Conservation (phyloP, 345 rosid species). For the Sonneratia caseolaris region DNA sequence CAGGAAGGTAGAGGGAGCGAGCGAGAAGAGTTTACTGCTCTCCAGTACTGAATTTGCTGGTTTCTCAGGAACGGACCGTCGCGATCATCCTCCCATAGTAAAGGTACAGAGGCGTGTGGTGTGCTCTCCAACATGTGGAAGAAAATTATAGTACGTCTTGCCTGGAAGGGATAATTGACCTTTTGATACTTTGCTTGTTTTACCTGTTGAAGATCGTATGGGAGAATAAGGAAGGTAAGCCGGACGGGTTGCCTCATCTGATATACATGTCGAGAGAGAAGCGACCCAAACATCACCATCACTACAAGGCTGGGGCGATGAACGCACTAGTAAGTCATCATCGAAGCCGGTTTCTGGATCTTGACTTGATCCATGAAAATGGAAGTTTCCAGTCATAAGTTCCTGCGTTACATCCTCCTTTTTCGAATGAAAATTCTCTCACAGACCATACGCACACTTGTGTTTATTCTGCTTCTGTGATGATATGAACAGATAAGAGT, state of each 20-base stretch:
- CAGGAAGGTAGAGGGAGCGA: constrained; percentile 30
- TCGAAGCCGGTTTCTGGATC: no score
- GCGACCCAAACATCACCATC: constrained; percentile 35
- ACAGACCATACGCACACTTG: no score
- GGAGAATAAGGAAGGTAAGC: constrained; percentile 29
- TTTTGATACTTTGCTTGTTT: not conserved
- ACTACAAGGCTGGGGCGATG: constrained; percentile 80
- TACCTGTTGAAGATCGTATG: constrained; percentile 30
- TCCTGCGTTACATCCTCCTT: not conserved
- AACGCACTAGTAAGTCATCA: constrained; percentile 42
- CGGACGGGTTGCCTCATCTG: constrained; percentile 41
- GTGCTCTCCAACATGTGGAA: no score
- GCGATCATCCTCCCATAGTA: constrained; percentile 46
- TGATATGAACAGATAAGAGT: constrained; percentile 34
- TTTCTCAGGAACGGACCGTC: constrained; percentile 27
- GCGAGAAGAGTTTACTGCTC: constrained; percentile 7
- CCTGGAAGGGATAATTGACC: no score
- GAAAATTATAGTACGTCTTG: no score
- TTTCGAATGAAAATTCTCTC: not conserved
- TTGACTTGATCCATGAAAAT: no score
- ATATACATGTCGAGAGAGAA: constrained; percentile 66
- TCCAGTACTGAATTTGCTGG: constrained; percentile 24
- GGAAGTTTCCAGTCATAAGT: not conserved
- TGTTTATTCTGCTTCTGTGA: not conserved
- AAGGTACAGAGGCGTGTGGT: constrained; percentile 25